Evolutionary conservation across 2,329 filamentous ascomycete species (phyloP), one percentile per base, ranked within the genome.

Genomic region (Aspergillus ochraceus): DNA sequence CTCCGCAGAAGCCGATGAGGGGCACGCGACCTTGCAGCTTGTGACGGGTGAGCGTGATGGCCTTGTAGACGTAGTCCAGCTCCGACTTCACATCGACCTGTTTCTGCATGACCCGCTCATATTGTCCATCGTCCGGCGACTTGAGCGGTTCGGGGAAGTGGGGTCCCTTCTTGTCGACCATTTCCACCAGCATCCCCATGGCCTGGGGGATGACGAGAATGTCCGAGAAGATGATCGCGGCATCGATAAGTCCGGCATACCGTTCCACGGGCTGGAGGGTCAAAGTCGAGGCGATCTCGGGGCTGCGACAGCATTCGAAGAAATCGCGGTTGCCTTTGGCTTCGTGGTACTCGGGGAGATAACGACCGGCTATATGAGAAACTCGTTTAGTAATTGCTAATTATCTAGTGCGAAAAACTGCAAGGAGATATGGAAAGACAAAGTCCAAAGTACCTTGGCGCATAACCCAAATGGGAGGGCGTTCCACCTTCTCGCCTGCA

Each of bases 391-490:
- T 24, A 22, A 24, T 14, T 24, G 45, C 12, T 14, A 4, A 46
- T 10, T 6, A 20, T 20, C 14, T 46, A 9, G 42, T 17, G 17
- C 17, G 17, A 24, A 20, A 3, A 45, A 39, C n/a, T 49, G 19
- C n/a, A n/a, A 17, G n/a, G 19, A n/a, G 14, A 47, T 4, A 20
- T 30, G 17, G 17, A 42, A 19, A 39, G 19, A 22, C 4, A 6
- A 29, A 24, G 20, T 19, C 39, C 20, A 14, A 22, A 17, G 26
- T 82, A 94, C 92, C 92, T 87, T 99, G 95, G 79, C 95, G 90
- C 95, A 99, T 99, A 75, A 99, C 92, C 95, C 95, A 99, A 83
- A 96, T 91, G 59, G 95, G 95, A 62, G 95, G 90, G 65, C 95
- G 88, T 79, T 97, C 92, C 66, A 98, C 91, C 75, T 88, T 88